A percentile compares a stretch with the other conserved stretches of the same genome.
Evolutionary conservation across 495 filamentous ascomycete species (phyloP).

Genomic region (Parachaetomium inaequale): DNA sequence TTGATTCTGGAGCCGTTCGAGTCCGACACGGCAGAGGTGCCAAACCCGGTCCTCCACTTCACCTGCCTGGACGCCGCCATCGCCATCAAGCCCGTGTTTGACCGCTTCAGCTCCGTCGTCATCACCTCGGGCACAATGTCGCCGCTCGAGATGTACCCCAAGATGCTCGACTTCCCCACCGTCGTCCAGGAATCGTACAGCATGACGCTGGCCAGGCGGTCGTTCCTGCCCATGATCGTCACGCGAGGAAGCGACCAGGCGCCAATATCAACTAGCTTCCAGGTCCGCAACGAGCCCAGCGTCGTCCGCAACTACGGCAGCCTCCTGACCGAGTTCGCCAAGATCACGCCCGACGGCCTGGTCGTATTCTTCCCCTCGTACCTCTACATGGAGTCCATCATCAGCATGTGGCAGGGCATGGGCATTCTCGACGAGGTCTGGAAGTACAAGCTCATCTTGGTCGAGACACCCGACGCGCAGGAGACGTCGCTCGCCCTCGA

Average conservation of each 20-base stretch:
- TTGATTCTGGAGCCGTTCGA: conserved; percentile 96
- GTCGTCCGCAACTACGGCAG: conserved; percentile 95
- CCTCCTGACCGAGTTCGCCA: conserved; percentile 86
- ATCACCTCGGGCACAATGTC: conserved; percentile 98
- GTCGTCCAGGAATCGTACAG: conserved; percentile 94
- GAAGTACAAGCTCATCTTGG: conserved; percentile 98
- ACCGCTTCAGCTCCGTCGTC: conserved; percentile 95
- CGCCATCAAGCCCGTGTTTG: conserved; percentile 96
- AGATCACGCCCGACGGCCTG: conserved; percentile 92
- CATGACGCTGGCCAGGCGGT: conserved; percentile 93
- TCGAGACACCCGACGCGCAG: conserved; percentile 96
- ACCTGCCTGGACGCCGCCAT: conserved; percentile 97
- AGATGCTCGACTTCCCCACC: conserved; percentile 89
- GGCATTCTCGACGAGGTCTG: conserved; percentile 95
- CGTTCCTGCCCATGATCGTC: conserved; percentile 96
- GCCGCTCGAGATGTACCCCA: conserved; percentile 97
- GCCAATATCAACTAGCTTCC: conserved; percentile 83
- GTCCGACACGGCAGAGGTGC: conserved; percentile 90
- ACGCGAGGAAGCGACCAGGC: conserved; percentile 93
- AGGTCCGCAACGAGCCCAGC: conserved; percentile 89
- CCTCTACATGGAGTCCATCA: conserved; percentile 98
- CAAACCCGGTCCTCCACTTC: conserved; percentile 93
- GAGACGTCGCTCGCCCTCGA: conserved; percentile 95
- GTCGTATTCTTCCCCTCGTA: conserved; percentile 99
- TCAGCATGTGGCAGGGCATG: conserved; percentile 99